A percentile compares a stretch with the other conserved stretches of the same genome.
Conservation (phyloP, 2,329 filamentous ascomycete species). For the Fusarium camptoceras region DNA sequence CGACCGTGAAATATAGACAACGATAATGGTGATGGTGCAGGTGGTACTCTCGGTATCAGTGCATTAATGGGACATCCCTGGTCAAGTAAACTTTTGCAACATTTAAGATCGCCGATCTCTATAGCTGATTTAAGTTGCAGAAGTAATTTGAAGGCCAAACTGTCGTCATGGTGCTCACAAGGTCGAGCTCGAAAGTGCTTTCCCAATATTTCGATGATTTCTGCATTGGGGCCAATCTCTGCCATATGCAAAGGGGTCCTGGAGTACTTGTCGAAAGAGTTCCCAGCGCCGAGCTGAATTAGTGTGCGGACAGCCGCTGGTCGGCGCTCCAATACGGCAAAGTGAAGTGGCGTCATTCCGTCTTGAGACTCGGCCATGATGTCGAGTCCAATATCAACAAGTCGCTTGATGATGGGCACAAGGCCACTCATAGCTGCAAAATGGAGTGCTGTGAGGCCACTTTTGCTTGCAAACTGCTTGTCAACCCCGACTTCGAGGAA, state of each 20-base stretch:
- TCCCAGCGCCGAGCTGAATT: not conserved
- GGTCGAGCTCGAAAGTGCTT: too few relatives aligned
- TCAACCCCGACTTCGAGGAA: not conserved
- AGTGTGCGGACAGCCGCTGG: not conserved
- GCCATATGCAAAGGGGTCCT: too few relatives aligned
- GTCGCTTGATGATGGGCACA: not conserved
- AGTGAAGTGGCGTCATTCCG: not conserved
- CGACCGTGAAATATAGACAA: not conserved
- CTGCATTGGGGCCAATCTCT: too few relatives aligned
- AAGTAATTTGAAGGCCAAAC: fast-evolving
- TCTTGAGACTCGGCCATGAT: too few relatives aligned
- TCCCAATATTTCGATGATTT: too few relatives aligned
- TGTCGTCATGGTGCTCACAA: not conserved
- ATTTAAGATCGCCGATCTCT: not conserved
- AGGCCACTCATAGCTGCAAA: not conserved
- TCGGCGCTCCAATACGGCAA: fast-evolving
- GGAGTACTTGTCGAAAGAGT: not conserved
- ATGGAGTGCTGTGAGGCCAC: not conserved
- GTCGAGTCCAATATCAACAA: too few relatives aligned
- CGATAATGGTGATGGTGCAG: not conserved
- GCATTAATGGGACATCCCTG: not conserved
- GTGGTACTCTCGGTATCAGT: not conserved
- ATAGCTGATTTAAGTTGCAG: not conserved
- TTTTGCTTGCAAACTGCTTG: too few relatives aligned
- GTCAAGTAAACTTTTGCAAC: not conserved